These are phyloP conservation scores for Chloris gayana DNA, from an alignment of 176 grass and related monocot genomes.

Conservation along the genomic window DNA sequence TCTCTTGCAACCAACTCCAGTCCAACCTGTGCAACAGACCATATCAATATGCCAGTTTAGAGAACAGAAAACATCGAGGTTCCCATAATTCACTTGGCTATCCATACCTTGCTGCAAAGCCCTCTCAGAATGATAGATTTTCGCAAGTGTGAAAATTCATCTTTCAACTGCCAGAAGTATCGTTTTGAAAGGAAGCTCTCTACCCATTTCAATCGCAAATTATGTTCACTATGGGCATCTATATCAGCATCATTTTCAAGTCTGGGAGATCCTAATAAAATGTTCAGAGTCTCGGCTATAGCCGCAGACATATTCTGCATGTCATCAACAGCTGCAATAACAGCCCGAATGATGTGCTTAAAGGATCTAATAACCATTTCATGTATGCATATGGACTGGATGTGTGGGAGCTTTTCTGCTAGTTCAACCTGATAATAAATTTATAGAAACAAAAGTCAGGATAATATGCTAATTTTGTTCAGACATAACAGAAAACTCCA, in stretches of 20 bases:
- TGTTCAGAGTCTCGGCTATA: conserved; percentile 88
- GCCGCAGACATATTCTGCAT: conserved; percentile 68
- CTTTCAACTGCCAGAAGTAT: conserved; percentile 76
- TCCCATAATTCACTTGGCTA: conserved; percentile 22
- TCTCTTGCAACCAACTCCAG: conserved; percentile 90
- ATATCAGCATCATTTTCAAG: conserved; percentile 48
- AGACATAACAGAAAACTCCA: conserved; percentile 23
- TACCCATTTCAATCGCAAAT: conserved; percentile 72
- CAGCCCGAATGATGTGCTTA: conserved; percentile 88
- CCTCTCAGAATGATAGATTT: conserved; percentile 91
- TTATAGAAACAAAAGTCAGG: conserved; percentile 26
- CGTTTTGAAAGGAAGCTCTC: conserved; percentile 84
- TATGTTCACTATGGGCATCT: conserved; percentile 52
- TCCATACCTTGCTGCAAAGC: conserved; percentile 85
- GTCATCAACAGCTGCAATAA: conserved; percentile 79
- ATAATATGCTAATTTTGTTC: conserved; percentile 24
- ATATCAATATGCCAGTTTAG: conserved; percentile 30
- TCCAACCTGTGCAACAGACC: conserved; percentile 73
- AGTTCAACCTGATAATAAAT: conserved; percentile 85
- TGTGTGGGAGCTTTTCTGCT: conserved; percentile 89
- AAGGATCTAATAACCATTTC: conserved; percentile 98
- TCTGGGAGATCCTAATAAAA: conserved; percentile 75
- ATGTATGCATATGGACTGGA: conserved; percentile 99
- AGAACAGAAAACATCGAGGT: background rate
- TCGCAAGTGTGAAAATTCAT: conserved; percentile 86